A percentile compares a stretch with the other conserved stretches of the same genome.
These are phyloP conservation scores for Artemisia argyi DNA, from an alignment of 129 eudicot species.

Conservation along the genomic window DNA sequence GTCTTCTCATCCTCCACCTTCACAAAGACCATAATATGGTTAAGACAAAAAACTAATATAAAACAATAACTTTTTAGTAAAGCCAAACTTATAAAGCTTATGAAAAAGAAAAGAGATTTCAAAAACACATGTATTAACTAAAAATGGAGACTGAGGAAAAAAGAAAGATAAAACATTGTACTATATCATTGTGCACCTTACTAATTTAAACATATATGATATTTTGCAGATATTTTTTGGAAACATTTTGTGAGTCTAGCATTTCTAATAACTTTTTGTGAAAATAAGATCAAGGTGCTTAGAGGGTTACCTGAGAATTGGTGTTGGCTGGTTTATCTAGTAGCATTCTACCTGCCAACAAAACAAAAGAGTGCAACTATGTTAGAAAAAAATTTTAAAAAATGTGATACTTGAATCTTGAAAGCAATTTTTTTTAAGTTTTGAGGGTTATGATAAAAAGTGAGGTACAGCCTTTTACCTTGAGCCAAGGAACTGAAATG, in stretches of 20 bases:
- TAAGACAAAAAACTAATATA: neutral
- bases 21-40: neutral
- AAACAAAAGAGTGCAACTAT: neutral
- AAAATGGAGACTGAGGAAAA: too few species aligned
- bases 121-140: too few species aligned
- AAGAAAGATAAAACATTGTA: too few species aligned
- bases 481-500: conserved; percentile 43
- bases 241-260: too few species aligned
- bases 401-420: neutral
- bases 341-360: conserved; percentile 46
- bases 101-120: neutral
- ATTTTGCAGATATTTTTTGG: too few species aligned
- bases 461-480: conserved; percentile 39
- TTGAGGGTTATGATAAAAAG: conserved; percentile 5
- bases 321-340: conserved; percentile 23
- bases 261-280: neutral
- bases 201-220: too few species aligned
- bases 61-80: neutral
- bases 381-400: conserved; percentile 3
- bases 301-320: conserved; percentile 33
- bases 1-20: conserved; percentile 39
- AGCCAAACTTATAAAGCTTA: neutral
- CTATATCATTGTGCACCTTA: too few species aligned
- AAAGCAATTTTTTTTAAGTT: neutral
- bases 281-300: conserved; percentile 1